phyloP scores from a whole-genome alignment of 2,329 filamentous ascomycete species.

The Cephalotrichum gorgonifer region DNA sequence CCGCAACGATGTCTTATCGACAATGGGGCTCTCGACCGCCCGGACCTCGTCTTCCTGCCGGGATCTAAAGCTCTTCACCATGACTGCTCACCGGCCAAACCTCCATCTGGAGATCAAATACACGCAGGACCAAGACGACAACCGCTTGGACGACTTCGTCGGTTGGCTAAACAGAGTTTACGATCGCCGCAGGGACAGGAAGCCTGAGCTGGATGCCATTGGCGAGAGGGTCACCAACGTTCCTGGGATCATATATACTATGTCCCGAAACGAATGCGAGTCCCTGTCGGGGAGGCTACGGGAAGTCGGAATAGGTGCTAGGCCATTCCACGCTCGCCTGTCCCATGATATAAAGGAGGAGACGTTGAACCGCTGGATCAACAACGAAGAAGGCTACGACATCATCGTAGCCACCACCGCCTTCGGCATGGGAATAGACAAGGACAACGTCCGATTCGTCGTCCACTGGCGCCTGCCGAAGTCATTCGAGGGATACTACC shows the following conservation, averaged over 20 bases:
- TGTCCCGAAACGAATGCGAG: constrained; percentile 66
- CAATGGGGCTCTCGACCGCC: constrained; percentile 54
- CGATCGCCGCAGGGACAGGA: constrained; percentile 51
- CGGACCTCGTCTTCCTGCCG: too few species aligned
- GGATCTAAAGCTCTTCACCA: constrained; percentile 66
- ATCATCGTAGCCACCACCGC: constrained; percentile 92
- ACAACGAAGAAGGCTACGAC: constrained; percentile 67
- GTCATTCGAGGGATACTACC: constrained; percentile 92
- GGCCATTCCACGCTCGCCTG: constrained; percentile 63
- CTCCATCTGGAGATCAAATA: constrained; percentile 86
- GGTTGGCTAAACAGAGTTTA: constrained; percentile 68
- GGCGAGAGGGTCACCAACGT: constrained; percentile 53
- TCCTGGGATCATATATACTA: constrained; percentile 71
- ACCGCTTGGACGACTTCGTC: constrained; percentile 63
- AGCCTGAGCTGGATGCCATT: constrained; percentile 42
- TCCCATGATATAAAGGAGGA: constrained; percentile 59
- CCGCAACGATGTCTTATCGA: constrained; percentile 69
- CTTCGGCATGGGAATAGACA: constrained; percentile 97
- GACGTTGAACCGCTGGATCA: constrained; percentile 61
- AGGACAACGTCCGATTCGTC: constrained; percentile 88
- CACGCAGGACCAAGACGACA: constrained; percentile 64
- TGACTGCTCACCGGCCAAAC: constrained; percentile 75
- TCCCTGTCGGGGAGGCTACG: constrained; percentile 55
- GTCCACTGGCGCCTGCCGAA: constrained; percentile 91
- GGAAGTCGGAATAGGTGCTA: constrained; percentile 59